A percentile compares a stretch with the other conserved stretches of the same genome.
Evolutionary conservation across 495 filamentous ascomycete genomes (phyloP).

Genomic region (Xylaria scruposa): DNA sequence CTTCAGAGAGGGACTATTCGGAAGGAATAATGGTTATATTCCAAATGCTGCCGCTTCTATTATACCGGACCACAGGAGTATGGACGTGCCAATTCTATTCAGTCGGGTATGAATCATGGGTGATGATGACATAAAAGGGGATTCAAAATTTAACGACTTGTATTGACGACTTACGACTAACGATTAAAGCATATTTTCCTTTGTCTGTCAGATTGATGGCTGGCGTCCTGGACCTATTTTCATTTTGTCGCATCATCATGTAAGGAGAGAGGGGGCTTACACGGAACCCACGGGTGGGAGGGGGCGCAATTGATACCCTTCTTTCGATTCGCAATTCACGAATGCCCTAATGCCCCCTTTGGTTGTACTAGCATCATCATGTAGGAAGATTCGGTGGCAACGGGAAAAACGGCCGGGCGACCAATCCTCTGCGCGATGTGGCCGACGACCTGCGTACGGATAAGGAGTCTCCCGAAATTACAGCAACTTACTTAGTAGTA

Average conservation of each 20-base stretch:
- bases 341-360: slow-evolving; percentile 19
- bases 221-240: slow-evolving; percentile 17
- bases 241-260: slow-evolving; percentile 22
- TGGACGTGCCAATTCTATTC: slow-evolving; percentile 61
- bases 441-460: slow-evolving; percentile 25
- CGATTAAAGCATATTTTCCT: slow-evolving; percentile 21
- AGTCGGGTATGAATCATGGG: slow-evolving; percentile 45
- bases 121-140: slow-evolving; percentile 5
- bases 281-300: slow-evolving; percentile 22
- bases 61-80: slow-evolving; percentile 42
- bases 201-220: slow-evolving; percentile 27
- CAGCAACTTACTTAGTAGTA: slow-evolving; percentile 17
- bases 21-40: slow-evolving; percentile 43
- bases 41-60: slow-evolving; percentile 12
- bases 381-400: slow-evolving; percentile 23
- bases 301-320: slow-evolving; percentile 27
- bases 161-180: slow-evolving; percentile 26
- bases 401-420: slow-evolving; percentile 1
- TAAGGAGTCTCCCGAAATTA: slow-evolving; percentile 18
- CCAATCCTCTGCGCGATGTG: slow-evolving; percentile 15
- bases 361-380: slow-evolving; percentile 27
- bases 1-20: slow-evolving; percentile 52
- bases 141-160: slow-evolving; percentile 20
- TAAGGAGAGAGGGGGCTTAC: slow-evolving; percentile 23
- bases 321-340: slow-evolving; percentile 11